Evolutionary conservation across 164 flowering plant genomes (phyloP), one percentile per base, ranked within the genome.

Genomic region (Umbellularia californica): DNA sequence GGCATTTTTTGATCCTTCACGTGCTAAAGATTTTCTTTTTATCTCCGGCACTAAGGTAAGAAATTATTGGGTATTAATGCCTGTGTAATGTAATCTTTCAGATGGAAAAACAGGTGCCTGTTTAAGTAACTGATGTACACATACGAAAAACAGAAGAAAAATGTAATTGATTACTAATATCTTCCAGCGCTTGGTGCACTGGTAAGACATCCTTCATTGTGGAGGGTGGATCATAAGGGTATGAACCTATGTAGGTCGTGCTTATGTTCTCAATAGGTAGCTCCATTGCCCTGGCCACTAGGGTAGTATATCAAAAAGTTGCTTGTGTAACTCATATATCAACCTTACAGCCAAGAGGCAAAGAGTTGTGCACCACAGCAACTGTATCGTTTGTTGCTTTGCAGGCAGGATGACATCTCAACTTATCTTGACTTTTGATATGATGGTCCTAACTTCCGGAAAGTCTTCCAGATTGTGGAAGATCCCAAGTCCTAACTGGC

Each of bases 1-100:
- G 98, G 97, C 95, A 50, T 94, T 94, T 79, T 94, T 94, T 81
- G 95, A 94, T 78, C 97, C 96, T 58, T 85, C 93, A 41, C 92
- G 97, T 28, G 86, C 96, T 64, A 76, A 87, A 76, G 98, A 94
- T 77, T 94, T 94, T 77, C 89, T 92, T 51, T 94, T 94, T 83
- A 94, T 94, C 81, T 94, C 98, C 65, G 98, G 98, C 72, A 91
- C 97, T 75, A 94, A 94, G 97, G 98, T 88, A 81, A 20, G 85
- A 66, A 27, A 13, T 17, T 41, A 33, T 41, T 35, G 1, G 2
- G 12, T 70, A 2, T 70, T 69, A 17, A 13, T 68, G 41, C 12
- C 17, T 14, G 22, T 17, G 19, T 17, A 58, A 58, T 58, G 19
- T 17, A n/a, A 58, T n/a, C 11, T 3, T 5, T 3, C n/a, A n/a